phyloP scores from a whole-genome alignment of 495 filamentous ascomycete species.

The Penicillium soppii region DNA sequence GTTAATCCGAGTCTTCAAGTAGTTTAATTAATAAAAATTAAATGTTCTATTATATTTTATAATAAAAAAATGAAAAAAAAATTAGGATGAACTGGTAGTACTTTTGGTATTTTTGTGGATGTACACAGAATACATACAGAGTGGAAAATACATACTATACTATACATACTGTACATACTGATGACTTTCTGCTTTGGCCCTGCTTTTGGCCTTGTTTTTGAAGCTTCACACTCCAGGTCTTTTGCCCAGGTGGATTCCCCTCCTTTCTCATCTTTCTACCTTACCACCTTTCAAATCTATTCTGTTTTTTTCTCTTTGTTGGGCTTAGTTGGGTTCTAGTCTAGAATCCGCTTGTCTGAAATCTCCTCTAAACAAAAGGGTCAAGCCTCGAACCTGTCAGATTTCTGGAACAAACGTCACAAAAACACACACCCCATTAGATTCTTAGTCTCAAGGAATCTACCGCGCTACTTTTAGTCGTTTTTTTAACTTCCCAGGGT shows the following conservation, averaged over 20 bases:
- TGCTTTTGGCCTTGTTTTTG: too few relatives aligned
- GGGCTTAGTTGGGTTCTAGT: too few relatives aligned
- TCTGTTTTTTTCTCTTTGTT: too few relatives aligned
- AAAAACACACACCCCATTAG: too few relatives aligned
- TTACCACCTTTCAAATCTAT: too few relatives aligned
- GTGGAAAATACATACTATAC: background rate
- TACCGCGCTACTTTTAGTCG: slow-evolving; percentile 27
- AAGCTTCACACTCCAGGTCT: too few relatives aligned
- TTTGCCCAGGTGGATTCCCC: slow-evolving; percentile 12
- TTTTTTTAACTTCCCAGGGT: slow-evolving; percentile 17
- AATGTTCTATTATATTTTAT: too few relatives aligned
- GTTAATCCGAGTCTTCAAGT: slow-evolving; percentile 10
- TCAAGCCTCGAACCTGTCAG: background rate
- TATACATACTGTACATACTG: too few relatives aligned
- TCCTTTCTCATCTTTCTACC: slow-evolving; percentile 1
- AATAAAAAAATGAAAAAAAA: background rate
- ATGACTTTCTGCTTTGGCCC: slow-evolving; percentile 11
- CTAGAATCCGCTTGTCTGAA: too few relatives aligned
- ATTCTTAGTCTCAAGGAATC: slow-evolving; percentile 17
- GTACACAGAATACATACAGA: slow-evolving; percentile 15
- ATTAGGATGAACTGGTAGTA: slow-evolving; percentile 5
- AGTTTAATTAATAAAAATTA: slow-evolving; percentile 16
- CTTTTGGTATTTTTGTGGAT: slow-evolving; percentile 24
- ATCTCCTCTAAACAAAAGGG: background rate
- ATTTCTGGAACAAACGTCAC: background rate